Conservation (phyloP, 768 basidiomycete genomes). For the Tricholoma sp. region DNA sequence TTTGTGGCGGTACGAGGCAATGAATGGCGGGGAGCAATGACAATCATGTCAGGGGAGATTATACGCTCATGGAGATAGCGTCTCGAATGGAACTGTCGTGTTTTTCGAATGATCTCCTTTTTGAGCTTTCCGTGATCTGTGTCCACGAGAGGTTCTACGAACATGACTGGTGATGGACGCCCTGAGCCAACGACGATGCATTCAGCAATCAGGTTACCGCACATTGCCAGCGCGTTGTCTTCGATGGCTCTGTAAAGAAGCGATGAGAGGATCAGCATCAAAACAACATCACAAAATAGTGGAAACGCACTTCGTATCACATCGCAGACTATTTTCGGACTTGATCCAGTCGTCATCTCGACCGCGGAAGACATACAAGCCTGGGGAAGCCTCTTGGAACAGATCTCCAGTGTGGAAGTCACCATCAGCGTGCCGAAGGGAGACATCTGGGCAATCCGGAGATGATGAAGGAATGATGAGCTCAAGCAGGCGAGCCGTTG, state of each 20-base stretch:
- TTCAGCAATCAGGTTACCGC: constrained; percentile 59
- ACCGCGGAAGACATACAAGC: constrained; percentile 50
- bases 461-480: constrained; percentile 54
- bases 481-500: constrained; percentile 48
- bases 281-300: background rate
- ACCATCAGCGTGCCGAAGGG: constrained; percentile 48
- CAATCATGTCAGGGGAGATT: constrained; percentile 55
- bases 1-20: constrained; percentile 78
- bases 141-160: constrained; percentile 58
- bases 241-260: constrained; percentile 55
- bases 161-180: constrained; percentile 71
- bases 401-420: constrained; percentile 69
- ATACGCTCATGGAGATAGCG: constrained; percentile 80
- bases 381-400: constrained; percentile 49
- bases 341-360: constrained; percentile 74
- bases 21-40: constrained; percentile 60
- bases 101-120: constrained; percentile 70
- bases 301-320: constrained; percentile 55
- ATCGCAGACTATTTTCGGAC: constrained; percentile 59
- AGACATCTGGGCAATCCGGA: constrained; percentile 51
- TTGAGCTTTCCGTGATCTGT: constrained; percentile 55
- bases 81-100: constrained; percentile 65
- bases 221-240: constrained; percentile 66
- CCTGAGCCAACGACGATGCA: constrained; percentile 77
- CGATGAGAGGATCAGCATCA: constrained; percentile 6